These are phyloP conservation scores for Phaseolus coccineus DNA, from an alignment of 331 rosid genomes.

Conservation along the genomic window DNA sequence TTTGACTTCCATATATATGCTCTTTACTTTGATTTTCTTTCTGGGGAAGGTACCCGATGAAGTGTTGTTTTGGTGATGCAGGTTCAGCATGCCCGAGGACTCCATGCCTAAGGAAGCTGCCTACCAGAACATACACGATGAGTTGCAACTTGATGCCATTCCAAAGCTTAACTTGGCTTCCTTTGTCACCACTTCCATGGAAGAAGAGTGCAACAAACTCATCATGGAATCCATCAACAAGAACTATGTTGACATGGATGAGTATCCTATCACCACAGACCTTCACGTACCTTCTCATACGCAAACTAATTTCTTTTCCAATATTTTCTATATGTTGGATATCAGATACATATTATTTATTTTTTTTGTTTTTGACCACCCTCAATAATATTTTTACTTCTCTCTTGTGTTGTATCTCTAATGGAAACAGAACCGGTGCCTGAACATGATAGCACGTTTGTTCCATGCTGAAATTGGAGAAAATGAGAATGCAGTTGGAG, in stretches of 20 bases:
- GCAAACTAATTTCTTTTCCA: not conserved
- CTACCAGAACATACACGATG: slow-evolving; percentile 46
- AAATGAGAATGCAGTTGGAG: slow-evolving; percentile 43
- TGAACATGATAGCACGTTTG: slow-evolving; percentile 53
- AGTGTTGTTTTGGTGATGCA: not conserved
- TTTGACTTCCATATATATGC: not conserved
- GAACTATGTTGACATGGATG: slow-evolving; percentile 52
- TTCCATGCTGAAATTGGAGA: slow-evolving; percentile 51
- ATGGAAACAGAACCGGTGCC: slow-evolving; percentile 49
- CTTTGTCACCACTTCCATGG: slow-evolving; percentile 53
- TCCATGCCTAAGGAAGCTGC: slow-evolving; percentile 51
- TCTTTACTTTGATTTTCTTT: not conserved
- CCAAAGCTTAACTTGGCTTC: slow-evolving; percentile 56
- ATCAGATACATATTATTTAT: not conserved
- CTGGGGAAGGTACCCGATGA: not conserved
- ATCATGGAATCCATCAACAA: slow-evolving; percentile 57
- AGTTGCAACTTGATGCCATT: slow-evolving; percentile 48
- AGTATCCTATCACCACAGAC: slow-evolving; percentile 54
- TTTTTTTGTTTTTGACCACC: not conserved
- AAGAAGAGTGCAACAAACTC: slow-evolving; percentile 54
- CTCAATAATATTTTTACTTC: not conserved
- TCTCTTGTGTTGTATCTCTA: not conserved
- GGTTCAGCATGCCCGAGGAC: slow-evolving; percentile 47
- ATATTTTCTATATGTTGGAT: not conserved
- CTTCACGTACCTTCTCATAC: slow-evolving; percentile 38